phyloP scores from a whole-genome alignment of 225 moss, liverwort and hornwort species.

The Pleurozium schreberi region DNA sequence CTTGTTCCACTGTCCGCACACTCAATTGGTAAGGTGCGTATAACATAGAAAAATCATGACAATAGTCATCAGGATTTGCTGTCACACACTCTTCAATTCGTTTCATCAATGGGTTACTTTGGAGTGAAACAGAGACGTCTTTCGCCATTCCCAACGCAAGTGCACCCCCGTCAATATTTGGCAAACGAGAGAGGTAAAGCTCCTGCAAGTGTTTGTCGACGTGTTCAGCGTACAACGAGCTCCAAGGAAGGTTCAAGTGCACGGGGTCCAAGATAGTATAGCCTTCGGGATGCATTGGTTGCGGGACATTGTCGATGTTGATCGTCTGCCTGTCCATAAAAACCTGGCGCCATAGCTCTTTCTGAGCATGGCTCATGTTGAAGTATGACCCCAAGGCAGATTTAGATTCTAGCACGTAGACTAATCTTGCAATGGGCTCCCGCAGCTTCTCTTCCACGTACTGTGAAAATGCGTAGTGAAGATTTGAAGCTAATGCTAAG shows the following conservation, averaged over 20 bases:
- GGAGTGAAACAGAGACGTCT: conserved; percentile 14
- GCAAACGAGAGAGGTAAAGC: conserved; percentile 15
- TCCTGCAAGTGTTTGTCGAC: conserved; percentile 26
- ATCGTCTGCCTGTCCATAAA: conserved; percentile 14
- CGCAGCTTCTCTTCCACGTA: conserved; percentile 45
- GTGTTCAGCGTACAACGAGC: conserved; percentile 23
- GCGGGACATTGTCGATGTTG: conserved; percentile 23
- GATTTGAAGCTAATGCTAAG: conserved; percentile 28
- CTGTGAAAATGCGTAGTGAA: conserved; percentile 32
- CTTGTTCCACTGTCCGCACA: background rate
- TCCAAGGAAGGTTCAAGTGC: conserved; percentile 24
- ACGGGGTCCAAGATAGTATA: conserved; percentile 27
- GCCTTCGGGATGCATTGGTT: conserved; percentile 44
- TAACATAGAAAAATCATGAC: conserved; percentile 14
- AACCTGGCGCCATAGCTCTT: conserved; percentile 17
- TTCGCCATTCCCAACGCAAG: conserved; percentile 9
- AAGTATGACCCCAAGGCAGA: conserved; percentile 42
- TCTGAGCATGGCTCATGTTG: background rate
- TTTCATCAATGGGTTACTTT: background rate
- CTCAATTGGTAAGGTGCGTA: conserved; percentile 20
- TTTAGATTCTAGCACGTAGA: conserved; percentile 25
- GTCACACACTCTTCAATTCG: background rate
- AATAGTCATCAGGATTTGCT: conserved; percentile 18
- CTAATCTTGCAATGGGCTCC: conserved; percentile 37
- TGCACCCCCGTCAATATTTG: background rate